A percentile compares a stretch with the other conserved stretches of the same genome.
These are phyloP conservation scores for Pseudogymnoascus sp. DNA, from an alignment of 2,329 filamentous ascomycete species.

Conservation along the genomic window DNA sequence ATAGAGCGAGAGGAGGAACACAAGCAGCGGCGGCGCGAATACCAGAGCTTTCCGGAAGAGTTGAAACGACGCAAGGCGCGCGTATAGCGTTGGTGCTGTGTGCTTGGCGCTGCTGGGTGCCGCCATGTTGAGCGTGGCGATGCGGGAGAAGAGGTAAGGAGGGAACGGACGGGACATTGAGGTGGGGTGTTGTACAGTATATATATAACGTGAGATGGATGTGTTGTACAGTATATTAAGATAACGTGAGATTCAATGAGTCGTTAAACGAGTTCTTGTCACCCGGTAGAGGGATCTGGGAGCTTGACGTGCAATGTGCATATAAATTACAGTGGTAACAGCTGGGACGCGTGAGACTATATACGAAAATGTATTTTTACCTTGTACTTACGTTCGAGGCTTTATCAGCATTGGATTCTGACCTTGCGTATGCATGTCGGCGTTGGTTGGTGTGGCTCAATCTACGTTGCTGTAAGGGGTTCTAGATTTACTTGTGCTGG, in stretches of 20 bases:
- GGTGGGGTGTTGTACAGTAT: neutral
- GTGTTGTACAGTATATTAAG: neutral
- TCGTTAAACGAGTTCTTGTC: neutral
- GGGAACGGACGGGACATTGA: neutral
- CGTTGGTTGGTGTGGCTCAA: neutral
- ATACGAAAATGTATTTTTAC: neutral
- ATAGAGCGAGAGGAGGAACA: constrained; percentile 1
- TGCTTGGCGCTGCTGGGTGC: neutral
- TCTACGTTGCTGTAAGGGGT: neutral
- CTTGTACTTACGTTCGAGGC: neutral
- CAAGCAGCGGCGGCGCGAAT: neutral
- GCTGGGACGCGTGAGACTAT: neutral
- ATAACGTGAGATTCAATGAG: neutral
- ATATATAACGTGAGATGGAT: neutral
- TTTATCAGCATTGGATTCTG: neutral
- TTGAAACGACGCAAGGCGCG: neutral
- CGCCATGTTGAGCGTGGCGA: constrained; percentile 1
- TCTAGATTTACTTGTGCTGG: neutral
- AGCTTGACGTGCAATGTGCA: neutral
- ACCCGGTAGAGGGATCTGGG: neutral
- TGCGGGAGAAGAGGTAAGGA: constrained; percentile 2
- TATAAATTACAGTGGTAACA: neutral
- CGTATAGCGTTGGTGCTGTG: neutral
- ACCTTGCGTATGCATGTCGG: neutral
- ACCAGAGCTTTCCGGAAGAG: neutral